A percentile compares a stretch with the other conserved stretches of the same genome.
Evolutionary conservation across 2,329 filamentous ascomycete species (phyloP).

Genomic region (Dryadomyces quercus-mongolicae): DNA sequence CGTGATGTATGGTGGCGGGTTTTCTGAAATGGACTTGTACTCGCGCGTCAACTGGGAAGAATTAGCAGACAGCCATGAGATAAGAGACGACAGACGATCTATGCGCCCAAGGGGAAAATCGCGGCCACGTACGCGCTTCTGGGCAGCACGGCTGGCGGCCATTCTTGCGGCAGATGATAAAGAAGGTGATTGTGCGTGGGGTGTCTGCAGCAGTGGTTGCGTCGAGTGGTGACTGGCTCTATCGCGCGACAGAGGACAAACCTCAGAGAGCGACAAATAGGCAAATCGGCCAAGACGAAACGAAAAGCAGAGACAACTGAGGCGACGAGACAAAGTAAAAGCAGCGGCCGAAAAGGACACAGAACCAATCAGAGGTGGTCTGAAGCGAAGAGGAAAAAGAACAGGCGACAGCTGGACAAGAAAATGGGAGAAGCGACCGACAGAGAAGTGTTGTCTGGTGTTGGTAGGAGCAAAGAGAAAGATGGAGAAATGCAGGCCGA

Average conservation of each 20-base stretch:
- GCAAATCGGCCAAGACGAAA: background rate
- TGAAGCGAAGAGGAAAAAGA: background rate
- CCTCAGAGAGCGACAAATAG: background rate
- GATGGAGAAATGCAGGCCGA: too few relatives aligned
- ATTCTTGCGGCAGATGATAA: background rate
- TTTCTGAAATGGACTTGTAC: slow-evolving; percentile 51
- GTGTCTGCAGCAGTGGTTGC: background rate
- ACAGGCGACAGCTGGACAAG: background rate
- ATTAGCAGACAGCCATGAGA: background rate
- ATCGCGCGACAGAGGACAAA: background rate
- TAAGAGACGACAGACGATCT: background rate
- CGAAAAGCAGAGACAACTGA: background rate
- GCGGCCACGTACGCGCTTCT: slow-evolving; percentile 48
- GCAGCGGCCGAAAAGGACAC: background rate
- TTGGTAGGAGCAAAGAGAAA: too few relatives aligned
- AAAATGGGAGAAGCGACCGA: background rate
- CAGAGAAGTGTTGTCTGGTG: too few relatives aligned
- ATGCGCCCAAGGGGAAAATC: background rate
- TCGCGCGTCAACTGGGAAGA: slow-evolving; percentile 42
- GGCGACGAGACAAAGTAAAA: background rate
- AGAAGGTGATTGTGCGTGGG: background rate
- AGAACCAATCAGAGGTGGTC: background rate
- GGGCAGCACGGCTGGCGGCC: slow-evolving; percentile 54
- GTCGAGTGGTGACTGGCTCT: background rate
- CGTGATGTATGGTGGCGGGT: slow-evolving; percentile 77